A percentile compares a stretch with the other conserved stretches of the same genome.
phyloP scores from a whole-genome alignment of 805 yeast species.

The Hanseniaspora thailandica region DNA sequence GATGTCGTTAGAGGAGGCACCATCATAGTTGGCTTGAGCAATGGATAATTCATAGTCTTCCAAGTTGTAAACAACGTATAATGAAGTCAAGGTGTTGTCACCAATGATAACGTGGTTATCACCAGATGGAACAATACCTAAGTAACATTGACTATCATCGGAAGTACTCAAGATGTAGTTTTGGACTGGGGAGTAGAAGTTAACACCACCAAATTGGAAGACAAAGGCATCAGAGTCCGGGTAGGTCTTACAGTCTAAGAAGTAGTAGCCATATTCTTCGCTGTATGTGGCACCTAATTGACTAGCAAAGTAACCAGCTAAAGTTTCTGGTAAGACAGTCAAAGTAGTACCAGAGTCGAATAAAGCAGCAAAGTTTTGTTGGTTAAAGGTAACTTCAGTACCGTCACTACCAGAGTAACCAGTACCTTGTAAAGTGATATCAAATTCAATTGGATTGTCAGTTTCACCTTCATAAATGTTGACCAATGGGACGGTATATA shows the following conservation, averaged over 20 bases:
- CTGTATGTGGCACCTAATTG: slow-evolving; percentile 37
- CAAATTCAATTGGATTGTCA: slow-evolving; percentile 19
- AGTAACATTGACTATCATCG: slow-evolving; percentile 30
- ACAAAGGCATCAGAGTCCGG: slow-evolving; percentile 27
- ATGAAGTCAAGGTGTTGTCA: slow-evolving; percentile 45
- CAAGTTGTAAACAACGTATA: slow-evolving; percentile 54
- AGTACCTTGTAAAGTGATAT: slow-evolving; percentile 25
- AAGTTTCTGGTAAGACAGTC: slow-evolving; percentile 1
- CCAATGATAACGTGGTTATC: slow-evolving; percentile 36
- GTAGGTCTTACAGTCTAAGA: slow-evolving; percentile 33
- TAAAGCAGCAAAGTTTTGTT: slow-evolving; percentile 30
- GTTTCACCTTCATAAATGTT: slow-evolving; percentile 26
- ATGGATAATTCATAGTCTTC: slow-evolving; percentile 46
- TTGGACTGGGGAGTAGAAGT: slow-evolving; percentile 40
- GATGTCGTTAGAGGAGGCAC: slow-evolving; percentile 19
- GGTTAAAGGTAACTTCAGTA: slow-evolving; percentile 19
- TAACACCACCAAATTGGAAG: slow-evolving; percentile 50
- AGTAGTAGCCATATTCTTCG: slow-evolving; percentile 34
- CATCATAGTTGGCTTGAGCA: slow-evolving; percentile 35
- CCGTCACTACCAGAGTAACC: slow-evolving; percentile 16
- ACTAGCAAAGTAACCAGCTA: not conserved
- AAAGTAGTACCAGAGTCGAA: slow-evolving; percentile 48
- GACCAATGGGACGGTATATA: slow-evolving; percentile 41
- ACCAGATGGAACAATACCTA: slow-evolving; percentile 33
- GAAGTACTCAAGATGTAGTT: slow-evolving; percentile 23